Conservation (phyloP, 2,329 filamentous ascomycete genomes). For the Fusarium decemcellulare region DNA sequence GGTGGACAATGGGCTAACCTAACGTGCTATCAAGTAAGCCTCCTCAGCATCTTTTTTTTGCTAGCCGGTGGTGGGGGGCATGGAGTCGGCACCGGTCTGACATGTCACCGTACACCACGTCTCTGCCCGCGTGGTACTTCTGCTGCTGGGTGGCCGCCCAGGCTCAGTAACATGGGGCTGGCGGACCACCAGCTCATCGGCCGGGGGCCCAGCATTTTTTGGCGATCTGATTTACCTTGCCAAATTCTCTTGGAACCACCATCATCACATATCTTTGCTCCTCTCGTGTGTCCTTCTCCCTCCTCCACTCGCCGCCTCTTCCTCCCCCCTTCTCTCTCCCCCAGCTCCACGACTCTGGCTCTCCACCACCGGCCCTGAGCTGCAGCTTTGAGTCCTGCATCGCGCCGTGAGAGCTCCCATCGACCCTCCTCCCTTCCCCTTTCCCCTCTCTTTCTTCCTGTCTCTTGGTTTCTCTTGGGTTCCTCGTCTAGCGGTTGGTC, state of each 20-base stretch:
- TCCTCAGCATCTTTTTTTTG: slow-evolving; percentile 32
- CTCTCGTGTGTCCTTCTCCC: slow-evolving; percentile 29
- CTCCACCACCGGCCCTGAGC: slow-evolving; percentile 33
- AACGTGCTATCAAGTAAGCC: slow-evolving; percentile 27
- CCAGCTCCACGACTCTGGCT: slow-evolving; percentile 39
- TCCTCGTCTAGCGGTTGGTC: slow-evolving; percentile 45
- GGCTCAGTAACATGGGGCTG: slow-evolving; percentile 45
- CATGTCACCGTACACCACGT: slow-evolving; percentile 41
- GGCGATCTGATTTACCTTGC: slow-evolving; percentile 48
- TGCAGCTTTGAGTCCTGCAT: slow-evolving; percentile 40
- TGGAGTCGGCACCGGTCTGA: slow-evolving; percentile 13
- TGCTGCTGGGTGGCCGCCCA: slow-evolving; percentile 19
- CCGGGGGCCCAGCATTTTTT: slow-evolving; percentile 47
- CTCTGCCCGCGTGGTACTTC: slow-evolving; percentile 39
- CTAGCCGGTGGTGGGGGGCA: slow-evolving; percentile 36
- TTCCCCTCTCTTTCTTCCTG: slow-evolving; percentile 27
- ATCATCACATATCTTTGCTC: slow-evolving; percentile 43
- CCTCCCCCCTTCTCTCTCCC: slow-evolving; percentile 33
- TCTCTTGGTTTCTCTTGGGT: slow-evolving; percentile 35
- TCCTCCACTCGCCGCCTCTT: slow-evolving; percentile 37
- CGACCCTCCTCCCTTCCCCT: slow-evolving; percentile 35
- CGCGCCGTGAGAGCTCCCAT: slow-evolving; percentile 44
- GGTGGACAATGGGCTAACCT: slow-evolving; percentile 9
- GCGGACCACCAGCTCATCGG: slow-evolving; percentile 38
- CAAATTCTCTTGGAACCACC: slow-evolving; percentile 51